Evolutionary conservation across 371 early-diverging fungal species (phyloP), one percentile per base, ranked within the genome.

Genomic region (Mucor indicus): DNA sequence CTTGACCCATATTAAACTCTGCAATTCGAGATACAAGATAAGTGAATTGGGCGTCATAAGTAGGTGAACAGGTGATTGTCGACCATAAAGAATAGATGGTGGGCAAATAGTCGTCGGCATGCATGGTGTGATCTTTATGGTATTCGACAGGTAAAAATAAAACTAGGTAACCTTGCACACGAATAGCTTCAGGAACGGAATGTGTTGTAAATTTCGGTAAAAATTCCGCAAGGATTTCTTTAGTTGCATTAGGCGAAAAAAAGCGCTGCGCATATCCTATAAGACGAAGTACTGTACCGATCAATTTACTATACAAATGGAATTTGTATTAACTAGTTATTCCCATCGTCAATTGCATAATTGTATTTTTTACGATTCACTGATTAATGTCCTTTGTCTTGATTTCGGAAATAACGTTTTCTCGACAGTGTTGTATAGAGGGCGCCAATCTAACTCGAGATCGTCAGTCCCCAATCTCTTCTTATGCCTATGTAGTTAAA

Each of bases 1-100:
- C 55, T 17, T 38, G 27, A 22, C 42, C 52, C 3, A 77, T 36
- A 49, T 91, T 85, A 24, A 69, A 69, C 25, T 77, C 71, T 0
- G 91, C 86, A 31, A 93, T 75, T 1, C 82, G 79, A 1, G 84
- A 75, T 4, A 94, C 44, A 12, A 92, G 48, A 16, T 81, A 80
- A 16, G 90, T 51, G 35, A 90, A 84, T 37, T 81, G 79, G 1
- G 76, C 65, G 49, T 90, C 89, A 58, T 74, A 81, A 0, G 72
- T 71, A 8, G 66, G 53, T 10, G 81, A 79, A 27, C 69, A 62
- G 2, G 81, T 79, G 16, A 84, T 64, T 38, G 81, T 69, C 5
- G 87, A 81, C 93, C 93, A 93, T 12, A 93, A 52, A 25, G 85
- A 74, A 51, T 92, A 92, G 9, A 92, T 52, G 1, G 89, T 88